These are phyloP conservation scores for Lepidopterella palustris DNA, from an alignment of 495 filamentous ascomycete genomes.

Conservation along the genomic window DNA sequence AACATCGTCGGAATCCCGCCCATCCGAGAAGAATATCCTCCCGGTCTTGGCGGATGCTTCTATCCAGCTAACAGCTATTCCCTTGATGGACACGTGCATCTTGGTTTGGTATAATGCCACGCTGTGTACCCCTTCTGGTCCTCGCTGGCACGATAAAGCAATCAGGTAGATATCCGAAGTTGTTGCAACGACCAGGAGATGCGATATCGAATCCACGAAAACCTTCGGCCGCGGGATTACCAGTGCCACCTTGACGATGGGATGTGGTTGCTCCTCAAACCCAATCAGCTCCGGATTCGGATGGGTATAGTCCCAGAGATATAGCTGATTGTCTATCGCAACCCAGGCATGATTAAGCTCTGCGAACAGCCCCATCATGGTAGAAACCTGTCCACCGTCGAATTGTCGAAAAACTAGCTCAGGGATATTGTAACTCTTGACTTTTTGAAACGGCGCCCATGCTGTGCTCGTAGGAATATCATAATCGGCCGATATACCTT, in stretches of 20 bases:
- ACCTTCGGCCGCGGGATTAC: conserved; percentile 71
- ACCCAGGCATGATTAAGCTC: conserved; percentile 93
- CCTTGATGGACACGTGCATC: conserved; percentile 67
- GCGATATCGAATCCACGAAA: conserved; percentile 75
- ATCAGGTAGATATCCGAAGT: conserved; percentile 74
- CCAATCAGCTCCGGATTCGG: conserved; percentile 83
- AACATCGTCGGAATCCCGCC: conserved; percentile 67
- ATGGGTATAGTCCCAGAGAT: conserved; percentile 94
- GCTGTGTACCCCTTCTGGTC: conserved; percentile 55
- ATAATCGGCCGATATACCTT: conserved; percentile 87
- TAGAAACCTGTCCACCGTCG: conserved; percentile 73
- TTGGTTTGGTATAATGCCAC: conserved; percentile 76
- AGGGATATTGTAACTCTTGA: conserved; percentile 75
- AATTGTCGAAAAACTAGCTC: conserved; percentile 84
- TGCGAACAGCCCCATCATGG: conserved; percentile 87
- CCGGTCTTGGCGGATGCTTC: conserved; percentile 68
- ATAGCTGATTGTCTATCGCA: conserved; percentile 88
- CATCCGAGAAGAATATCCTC: conserved; percentile 79
- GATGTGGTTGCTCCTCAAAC: conserved; percentile 80
- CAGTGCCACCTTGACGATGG: conserved; percentile 77
- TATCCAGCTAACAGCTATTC: conserved; percentile 66
- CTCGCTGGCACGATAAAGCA: conserved; percentile 60
- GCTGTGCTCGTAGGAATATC: conserved; percentile 59
- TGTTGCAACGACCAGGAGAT: conserved; percentile 84
- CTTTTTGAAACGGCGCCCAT: conserved; percentile 85